These are phyloP conservation scores for Hypholoma sublateritium DNA, from an alignment of 768 basidiomycete genomes.

Conservation along the genomic window DNA sequence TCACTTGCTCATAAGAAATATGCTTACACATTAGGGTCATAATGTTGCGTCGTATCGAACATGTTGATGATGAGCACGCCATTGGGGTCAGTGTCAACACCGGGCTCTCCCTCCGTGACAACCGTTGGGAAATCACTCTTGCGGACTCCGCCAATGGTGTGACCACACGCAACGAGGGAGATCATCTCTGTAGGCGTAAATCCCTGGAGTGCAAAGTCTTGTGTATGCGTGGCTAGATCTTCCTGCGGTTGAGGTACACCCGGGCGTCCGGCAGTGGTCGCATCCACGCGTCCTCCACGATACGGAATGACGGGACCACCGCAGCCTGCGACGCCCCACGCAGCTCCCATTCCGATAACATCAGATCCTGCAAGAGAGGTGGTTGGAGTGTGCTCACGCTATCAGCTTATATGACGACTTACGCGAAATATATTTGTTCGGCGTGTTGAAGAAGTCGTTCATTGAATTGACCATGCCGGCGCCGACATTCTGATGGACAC, in stretches of 20 bases:
- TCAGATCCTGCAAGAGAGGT: conserved; percentile 34
- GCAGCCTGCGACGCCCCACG: conserved; percentile 38
- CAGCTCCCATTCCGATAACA: conserved; percentile 37
- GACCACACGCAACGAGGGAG: conserved; percentile 43
- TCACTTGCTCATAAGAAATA: not conserved
- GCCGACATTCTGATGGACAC: conserved; percentile 35
- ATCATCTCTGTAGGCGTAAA: conserved; percentile 44
- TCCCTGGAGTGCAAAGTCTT: conserved; percentile 35
- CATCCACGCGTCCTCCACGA: conserved; percentile 44
- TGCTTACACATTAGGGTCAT: conserved; percentile 36
- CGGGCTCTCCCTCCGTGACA: conserved; percentile 16
- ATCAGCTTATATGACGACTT: conserved; percentile 9
- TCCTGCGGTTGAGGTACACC: conserved; percentile 43
- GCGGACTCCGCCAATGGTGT: conserved; percentile 43
- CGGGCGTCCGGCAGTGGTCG: conserved; percentile 30
- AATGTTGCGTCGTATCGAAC: conserved; percentile 35
- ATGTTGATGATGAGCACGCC: conserved; percentile 17
- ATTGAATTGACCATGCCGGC: conserved; percentile 35
- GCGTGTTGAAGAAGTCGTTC: conserved; percentile 32
- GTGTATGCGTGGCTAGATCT: conserved; percentile 31
- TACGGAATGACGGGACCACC: conserved; percentile 42
- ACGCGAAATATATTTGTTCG: conserved; percentile 43
- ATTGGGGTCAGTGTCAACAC: conserved; percentile 18
- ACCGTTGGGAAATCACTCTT: conserved; percentile 38
- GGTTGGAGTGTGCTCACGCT: not conserved